Conservation (phyloP, 148 eudicot species). For the Nyssa sinensis region DNA sequence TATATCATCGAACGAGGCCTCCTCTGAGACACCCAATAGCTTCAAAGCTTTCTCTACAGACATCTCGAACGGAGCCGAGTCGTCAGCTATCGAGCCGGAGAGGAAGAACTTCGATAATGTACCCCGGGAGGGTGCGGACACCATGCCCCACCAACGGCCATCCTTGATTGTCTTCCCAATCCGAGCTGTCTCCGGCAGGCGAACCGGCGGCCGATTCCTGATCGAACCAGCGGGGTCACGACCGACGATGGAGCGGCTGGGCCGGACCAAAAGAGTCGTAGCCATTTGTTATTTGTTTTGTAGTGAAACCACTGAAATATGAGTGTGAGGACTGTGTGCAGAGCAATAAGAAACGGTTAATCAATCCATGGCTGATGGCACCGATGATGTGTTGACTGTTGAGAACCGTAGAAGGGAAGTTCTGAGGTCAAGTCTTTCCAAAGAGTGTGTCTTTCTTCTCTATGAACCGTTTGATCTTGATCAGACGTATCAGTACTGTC, state of each 20-base stretch:
- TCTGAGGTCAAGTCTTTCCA: too few species aligned
- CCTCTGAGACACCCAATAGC: conserved; percentile 74
- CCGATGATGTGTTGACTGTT: neutral
- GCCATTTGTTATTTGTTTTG: conserved; percentile 36
- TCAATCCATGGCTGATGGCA: too few species aligned
- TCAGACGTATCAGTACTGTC: too few species aligned
- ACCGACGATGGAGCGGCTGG: conserved; percentile 36
- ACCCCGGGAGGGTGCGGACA: conserved; percentile 27
- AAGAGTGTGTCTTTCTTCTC: neutral
- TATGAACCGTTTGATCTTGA: neutral
- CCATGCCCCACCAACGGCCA: conserved; percentile 9
- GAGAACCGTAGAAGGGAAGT: neutral
- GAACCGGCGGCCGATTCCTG: conserved; percentile 13
- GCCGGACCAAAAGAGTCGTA: conserved; percentile 55
- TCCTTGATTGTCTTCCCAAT: conserved; percentile 16
- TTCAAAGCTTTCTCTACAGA: conserved; percentile 83
- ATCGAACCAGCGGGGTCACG: conserved; percentile 25
- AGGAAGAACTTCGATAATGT: conserved; percentile 8
- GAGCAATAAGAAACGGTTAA: neutral
- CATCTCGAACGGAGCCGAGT: conserved; percentile 79
- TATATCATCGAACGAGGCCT: conserved; percentile 84
- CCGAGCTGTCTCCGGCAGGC: conserved; percentile 21
- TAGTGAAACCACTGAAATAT: too few species aligned
- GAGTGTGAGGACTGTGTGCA: neutral
- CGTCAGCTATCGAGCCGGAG: conserved; percentile 72